Evolutionary conservation across 2,329 filamentous ascomycete species (phyloP).

Genomic region (Pseudogymnoascus sp.): DNA sequence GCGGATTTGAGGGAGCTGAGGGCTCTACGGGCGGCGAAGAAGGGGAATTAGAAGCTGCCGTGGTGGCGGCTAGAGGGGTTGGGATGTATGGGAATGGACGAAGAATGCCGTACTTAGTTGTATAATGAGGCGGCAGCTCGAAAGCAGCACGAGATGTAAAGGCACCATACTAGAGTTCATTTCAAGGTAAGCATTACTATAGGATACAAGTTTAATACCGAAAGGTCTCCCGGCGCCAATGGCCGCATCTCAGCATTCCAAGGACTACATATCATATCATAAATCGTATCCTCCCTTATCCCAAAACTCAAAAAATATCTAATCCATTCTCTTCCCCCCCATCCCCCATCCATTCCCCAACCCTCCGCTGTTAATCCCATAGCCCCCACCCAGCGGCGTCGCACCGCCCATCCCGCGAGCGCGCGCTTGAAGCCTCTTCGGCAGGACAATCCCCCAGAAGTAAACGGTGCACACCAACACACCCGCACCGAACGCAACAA

Average conservation of each 20-base stretch:
- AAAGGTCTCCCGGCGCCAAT: neutral
- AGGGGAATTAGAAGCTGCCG: neutral
- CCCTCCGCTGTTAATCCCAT: slow-evolving; percentile 18
- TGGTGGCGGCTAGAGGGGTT: neutral
- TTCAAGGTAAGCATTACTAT: neutral
- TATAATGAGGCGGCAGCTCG: neutral
- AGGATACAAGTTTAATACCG: slow-evolving; percentile 4
- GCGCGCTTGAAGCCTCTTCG: slow-evolving; percentile 30
- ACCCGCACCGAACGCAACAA: slow-evolving; percentile 52
- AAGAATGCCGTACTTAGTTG: neutral
- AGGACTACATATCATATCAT: slow-evolving; percentile 6
- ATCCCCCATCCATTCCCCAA: slow-evolving; percentile 20
- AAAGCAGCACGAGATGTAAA: neutral
- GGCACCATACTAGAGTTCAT: neutral
- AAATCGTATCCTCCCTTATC: neutral
- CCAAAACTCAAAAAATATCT: neutral
- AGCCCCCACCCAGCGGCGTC: slow-evolving; percentile 20
- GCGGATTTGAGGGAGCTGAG: neutral
- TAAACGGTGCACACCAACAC: slow-evolving; percentile 46
- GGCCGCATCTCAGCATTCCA: neutral
- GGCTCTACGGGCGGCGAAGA: neutral
- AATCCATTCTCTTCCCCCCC: slow-evolving; percentile 16
- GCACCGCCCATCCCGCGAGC: slow-evolving; percentile 18
- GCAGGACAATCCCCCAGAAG: slow-evolving; percentile 52
- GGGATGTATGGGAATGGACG: neutral